Percentiles rank a stretch among this genome's conserved stretches.
Conservation (phyloP, 164 flowering plant genomes). For the Berberis thunbergii region DNA sequence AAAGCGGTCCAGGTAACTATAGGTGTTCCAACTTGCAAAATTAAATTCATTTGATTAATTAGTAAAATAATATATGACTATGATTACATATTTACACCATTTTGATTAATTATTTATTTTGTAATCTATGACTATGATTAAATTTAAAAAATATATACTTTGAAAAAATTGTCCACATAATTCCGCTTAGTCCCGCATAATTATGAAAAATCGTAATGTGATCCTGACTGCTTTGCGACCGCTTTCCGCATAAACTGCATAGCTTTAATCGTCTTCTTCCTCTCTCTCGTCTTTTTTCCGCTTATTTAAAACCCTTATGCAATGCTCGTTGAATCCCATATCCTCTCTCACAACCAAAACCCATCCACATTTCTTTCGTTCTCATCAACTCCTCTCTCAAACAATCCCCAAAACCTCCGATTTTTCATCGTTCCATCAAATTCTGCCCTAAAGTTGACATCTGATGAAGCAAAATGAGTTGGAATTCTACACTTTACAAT, state of each 20-base stretch:
- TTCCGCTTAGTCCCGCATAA: too few relatives aligned
- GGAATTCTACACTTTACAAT: conserved; percentile 16
- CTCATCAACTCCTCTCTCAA: not conserved
- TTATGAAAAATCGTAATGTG: too few relatives aligned
- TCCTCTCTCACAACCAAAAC: conserved; percentile 16
- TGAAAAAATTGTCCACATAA: too few relatives aligned
- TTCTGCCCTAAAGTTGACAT: not conserved
- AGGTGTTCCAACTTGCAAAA: too few relatives aligned
- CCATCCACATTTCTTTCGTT: conserved; percentile 6
- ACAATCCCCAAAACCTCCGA: not conserved
- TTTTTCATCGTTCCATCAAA: conserved; percentile 1
- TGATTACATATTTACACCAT: too few relatives aligned
- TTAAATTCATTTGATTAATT: too few relatives aligned
- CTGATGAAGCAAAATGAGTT: conserved; percentile 11
- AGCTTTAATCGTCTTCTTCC: not conserved
- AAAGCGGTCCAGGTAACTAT: too few relatives aligned
- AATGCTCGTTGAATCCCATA: conserved; percentile 27
- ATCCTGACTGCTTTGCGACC: not conserved
- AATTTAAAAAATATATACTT: too few relatives aligned
- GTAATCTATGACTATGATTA: too few relatives aligned
- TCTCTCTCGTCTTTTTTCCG: conserved; percentile 13
- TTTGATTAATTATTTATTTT: too few relatives aligned
- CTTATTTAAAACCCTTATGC: conserved; percentile 5
- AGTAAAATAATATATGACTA: too few relatives aligned
- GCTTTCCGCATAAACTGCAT: not conserved